Evolutionary conservation across 192 early-diverging fungal species (phyloP).

Genomic region (Bifiguratus adelaidae): DNA sequence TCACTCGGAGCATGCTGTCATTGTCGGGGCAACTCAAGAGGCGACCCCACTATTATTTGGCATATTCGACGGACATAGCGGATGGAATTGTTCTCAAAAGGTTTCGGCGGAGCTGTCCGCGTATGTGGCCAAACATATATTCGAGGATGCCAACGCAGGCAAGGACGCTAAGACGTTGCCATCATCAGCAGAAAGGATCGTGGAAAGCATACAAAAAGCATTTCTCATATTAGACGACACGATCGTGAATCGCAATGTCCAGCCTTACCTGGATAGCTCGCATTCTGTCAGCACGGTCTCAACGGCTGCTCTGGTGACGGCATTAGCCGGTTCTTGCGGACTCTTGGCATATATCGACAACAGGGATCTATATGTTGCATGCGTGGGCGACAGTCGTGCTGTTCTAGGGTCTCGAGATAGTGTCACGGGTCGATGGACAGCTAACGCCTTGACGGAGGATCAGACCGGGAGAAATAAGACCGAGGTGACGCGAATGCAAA

Average conservation of each 20-base stretch:
- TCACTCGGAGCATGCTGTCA: not conserved
- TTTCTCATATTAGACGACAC: not conserved
- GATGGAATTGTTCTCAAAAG: conserved; percentile 1
- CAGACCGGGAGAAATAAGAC: conserved; percentile 41
- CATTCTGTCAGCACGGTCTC: not conserved
- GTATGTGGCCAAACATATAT: not conserved
- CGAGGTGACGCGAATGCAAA: conserved; percentile 40
- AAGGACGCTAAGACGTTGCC: not conserved
- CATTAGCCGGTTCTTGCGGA: conserved; percentile 34
- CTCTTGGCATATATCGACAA: conserved; percentile 39
- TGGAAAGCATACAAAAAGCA: not conserved
- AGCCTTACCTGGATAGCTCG: not conserved
- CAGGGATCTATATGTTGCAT: conserved; percentile 37
- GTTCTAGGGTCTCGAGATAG: conserved; percentile 17
- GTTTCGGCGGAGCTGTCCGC: not conserved
- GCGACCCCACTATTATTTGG: not conserved
- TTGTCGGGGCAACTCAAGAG: not conserved
- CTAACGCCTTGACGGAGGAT: conserved; percentile 47
- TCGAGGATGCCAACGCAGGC: too few species aligned
- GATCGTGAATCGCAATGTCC: not conserved
- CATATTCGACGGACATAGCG: not conserved
- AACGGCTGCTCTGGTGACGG: not conserved
- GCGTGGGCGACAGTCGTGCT: conserved; percentile 41
- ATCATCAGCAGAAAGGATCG: not conserved
- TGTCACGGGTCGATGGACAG: conserved; percentile 26